Percentiles rank a stretch among this genome's conserved stretches.
Conservation (phyloP, 805 yeast genomes). For the Saccharomycopsis capsularis region DNA sequence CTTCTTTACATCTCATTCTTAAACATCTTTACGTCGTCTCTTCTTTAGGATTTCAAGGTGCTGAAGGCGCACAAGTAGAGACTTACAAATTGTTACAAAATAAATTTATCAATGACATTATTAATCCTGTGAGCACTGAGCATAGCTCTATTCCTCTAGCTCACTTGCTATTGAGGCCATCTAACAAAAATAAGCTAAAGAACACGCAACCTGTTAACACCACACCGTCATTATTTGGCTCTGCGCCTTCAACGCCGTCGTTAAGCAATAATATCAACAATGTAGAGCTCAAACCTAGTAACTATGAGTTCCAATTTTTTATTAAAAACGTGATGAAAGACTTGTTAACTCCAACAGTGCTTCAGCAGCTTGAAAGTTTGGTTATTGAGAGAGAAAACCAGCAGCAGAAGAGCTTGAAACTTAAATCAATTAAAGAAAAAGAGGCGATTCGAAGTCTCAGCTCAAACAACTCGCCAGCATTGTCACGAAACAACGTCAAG, state of each 20-base stretch:
- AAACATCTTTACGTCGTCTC: constrained; percentile 17
- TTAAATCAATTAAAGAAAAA: constrained; percentile 13
- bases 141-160: constrained; percentile 24
- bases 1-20: constrained; percentile 24
- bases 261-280: neutral
- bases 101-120: constrained; percentile 12
- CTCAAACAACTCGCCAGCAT: constrained; percentile 9
- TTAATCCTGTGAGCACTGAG: constrained; percentile 1
- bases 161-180: constrained; percentile 26
- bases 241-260: neutral
- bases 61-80: constrained; percentile 4
- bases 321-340: constrained; percentile 13
- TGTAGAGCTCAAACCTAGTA: constrained; percentile 7
- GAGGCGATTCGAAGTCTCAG: constrained; percentile 11
- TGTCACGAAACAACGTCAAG: constrained; percentile 14
- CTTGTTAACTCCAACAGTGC: constrained; percentile 1
- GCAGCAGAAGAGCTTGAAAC: constrained; percentile 5
- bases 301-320: constrained; percentile 16
- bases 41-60: constrained; percentile 7
- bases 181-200: constrained; percentile 13
- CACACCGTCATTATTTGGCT: neutral
- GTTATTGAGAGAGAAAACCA: constrained; percentile 13
- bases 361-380: neutral
- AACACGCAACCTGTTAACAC: neutral
- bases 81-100: constrained; percentile 9